Conservation (phyloP, 345 rosid species). For the Lenwebbia sp. region DNA sequence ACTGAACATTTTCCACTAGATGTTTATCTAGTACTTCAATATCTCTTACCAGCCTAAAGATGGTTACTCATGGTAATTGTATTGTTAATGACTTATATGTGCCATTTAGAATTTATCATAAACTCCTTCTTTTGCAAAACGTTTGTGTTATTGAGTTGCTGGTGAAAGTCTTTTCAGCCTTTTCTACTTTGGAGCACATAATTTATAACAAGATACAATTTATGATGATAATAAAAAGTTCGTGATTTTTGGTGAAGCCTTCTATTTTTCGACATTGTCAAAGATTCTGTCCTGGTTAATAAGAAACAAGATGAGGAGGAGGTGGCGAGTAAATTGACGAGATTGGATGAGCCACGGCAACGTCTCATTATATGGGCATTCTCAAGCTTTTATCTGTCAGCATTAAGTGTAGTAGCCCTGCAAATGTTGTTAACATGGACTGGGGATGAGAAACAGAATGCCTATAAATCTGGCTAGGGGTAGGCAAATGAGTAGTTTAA, state of each 20-base stretch:
- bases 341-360: not conserved
- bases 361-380: not conserved
- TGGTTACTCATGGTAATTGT: not conserved
- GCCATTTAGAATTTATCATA: not conserved
- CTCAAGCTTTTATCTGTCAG: not conserved
- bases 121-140: not conserved
- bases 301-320: not conserved
- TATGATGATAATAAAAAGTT: not conserved
- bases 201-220: not conserved
- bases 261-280: not conserved
- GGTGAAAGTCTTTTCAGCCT: not conserved
- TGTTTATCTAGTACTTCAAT: not conserved
- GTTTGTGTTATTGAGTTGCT: not conserved
- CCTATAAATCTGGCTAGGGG: not conserved
- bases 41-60: not conserved
- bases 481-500: not conserved
- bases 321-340: not conserved
- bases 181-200: not conserved
- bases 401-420: not conserved
- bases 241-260: not conserved
- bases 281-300: not conserved
- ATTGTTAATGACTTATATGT: not conserved
- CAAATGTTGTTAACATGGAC: not conserved
- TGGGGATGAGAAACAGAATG: not conserved
- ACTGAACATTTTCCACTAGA: not conserved